Evolutionary conservation across 805 yeast species (phyloP), one percentile per base, ranked within the genome.

Genomic region (Lachancea kluyveri): DNA sequence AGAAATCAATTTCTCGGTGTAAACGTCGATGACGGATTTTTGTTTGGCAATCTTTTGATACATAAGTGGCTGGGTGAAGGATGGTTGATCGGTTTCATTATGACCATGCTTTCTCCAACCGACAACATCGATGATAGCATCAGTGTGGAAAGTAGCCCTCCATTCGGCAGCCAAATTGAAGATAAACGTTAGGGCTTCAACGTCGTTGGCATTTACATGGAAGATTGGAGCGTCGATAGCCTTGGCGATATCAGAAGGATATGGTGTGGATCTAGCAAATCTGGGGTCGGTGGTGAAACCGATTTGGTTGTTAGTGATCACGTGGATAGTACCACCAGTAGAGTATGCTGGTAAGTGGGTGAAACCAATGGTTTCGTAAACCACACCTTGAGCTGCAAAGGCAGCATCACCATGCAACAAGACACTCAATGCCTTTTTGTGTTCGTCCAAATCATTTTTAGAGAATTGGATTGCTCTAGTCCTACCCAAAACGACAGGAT

Each of bases 271-370:
- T 70, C 99, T 82, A 21, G 96, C 87, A 52, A 81, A 80, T 68
- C 95, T 77, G 46, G 99, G 99, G 61, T 92, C 97, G 31, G 99
- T 92, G 46, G 99, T 92, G 77, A 92, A 92, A 64, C 99, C 99
- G 61, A 92, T 90, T 74, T 92, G 99, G 70, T 92, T 92, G 68
- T 92, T 92, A 44, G 92, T 87, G 54, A 92, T 88, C 46, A 92
- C 76, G 65, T 92, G 98, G 47, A 92, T 71, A 31, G 97, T 87
- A 72, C 99, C 99, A 69, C 99, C 99, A 29, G 97, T 88, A 31
- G 95, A 75, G 69, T 84, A 92, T 48, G 92, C 95, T 47, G 96
- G 96, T 57, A 92, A 73, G 51, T 77, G 75, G 50, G 84, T 74
- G 67, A 92, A 82, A 37, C 97, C 97, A 83, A 90, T 79, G 33